Conservation (phyloP, 2,329 filamentous ascomycete genomes). For the Didymella segeticola region DNA sequence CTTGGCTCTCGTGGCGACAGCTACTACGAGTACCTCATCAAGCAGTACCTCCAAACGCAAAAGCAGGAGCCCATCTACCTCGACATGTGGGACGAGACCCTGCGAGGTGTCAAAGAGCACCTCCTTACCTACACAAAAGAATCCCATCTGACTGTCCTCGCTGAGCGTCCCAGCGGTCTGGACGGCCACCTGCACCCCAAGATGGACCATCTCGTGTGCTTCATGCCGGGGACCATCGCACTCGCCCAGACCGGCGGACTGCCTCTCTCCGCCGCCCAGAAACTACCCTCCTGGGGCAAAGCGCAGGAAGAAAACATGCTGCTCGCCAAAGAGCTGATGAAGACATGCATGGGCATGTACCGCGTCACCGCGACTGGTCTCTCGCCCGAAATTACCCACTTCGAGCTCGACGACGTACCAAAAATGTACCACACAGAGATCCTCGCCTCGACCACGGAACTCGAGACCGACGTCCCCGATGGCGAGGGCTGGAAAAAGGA, state of each 20-base stretch:
- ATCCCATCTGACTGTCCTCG: slow-evolving; percentile 85
- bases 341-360: slow-evolving; percentile 99
- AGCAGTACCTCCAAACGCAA: slow-evolving; percentile 95
- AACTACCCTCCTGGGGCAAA: slow-evolving; percentile 72
- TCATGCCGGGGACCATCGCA: slow-evolving; percentile 95
- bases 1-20: slow-evolving; percentile 94
- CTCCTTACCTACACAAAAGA: slow-evolving; percentile 86
- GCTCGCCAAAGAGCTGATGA: slow-evolving; percentile 87
- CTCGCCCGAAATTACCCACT: slow-evolving; percentile 94
- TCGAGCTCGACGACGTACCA: slow-evolving; percentile 75
- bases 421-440: slow-evolving; percentile 60
- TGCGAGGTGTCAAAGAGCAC: slow-evolving; percentile 87
- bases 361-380: slow-evolving; percentile 86
- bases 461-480: slow-evolving; percentile 33
- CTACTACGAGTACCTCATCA: slow-evolving; percentile 98
- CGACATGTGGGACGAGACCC: slow-evolving; percentile 90
- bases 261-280: slow-evolving; percentile 76
- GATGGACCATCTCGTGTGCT: slow-evolving; percentile 98
- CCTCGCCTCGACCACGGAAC: slow-evolving; percentile 52
- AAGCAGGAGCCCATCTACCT: slow-evolving; percentile 84
- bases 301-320: slow-evolving; percentile 86
- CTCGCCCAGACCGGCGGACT: slow-evolving; percentile 83
- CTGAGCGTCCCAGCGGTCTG: slow-evolving; percentile 81
- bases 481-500: slow-evolving; percentile 76
- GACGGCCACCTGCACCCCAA: slow-evolving; percentile 74